Evolutionary conservation across 2,329 filamentous ascomycete species (phyloP), one percentile per base, ranked within the genome.

Genomic region (Alternaria triticina): DNA sequence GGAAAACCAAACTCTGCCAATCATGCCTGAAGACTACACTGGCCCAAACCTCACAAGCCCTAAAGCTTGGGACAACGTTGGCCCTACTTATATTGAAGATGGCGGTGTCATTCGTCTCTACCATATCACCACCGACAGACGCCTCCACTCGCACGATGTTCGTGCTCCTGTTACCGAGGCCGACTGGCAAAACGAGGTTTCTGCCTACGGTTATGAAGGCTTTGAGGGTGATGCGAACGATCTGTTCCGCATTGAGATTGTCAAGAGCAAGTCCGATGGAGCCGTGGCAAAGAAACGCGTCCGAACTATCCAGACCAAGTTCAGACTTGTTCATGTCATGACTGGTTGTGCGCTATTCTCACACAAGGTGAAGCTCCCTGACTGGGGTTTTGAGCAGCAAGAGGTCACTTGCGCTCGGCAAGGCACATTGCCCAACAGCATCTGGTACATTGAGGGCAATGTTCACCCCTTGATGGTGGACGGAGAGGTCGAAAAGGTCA

Each of bases 191-290:
- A 96, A 96, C 68, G 94, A 97, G 80, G 93, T 97, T 30, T 97
- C 95, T 4, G 96, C 95, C 5, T 99, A 99, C 77, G 96, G 96
- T 36, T 98, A 97, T 71, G 94, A 97, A 77, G 96, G 96, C 5
- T 99, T 99, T 73, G 89, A 96, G 49, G 96, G 96, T 65, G 96
- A 99, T 80, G 96, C 96, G 69, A 99, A 99, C 75, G 96, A 99
- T 79, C 86, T 92, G 62, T 99, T 98, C 90, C 90, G 93, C 49
- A 86, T 99, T 54, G 96, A 99, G 79, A 99, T 99, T 77, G 87
- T 97, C 75, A 96, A 96, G 84, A 91, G 90, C 71, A 86, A 96
- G 86, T 97, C 95, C 7, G 89, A 92, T 68, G 89, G 91, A 10
- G 85, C 87, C 20, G 84, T 89, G 61, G 93, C 95, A 60, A 96